A percentile compares a stretch with the other conserved stretches of the same genome.
phyloP scores from a whole-genome alignment of 768 basidiomycete species.

The Naganishia randhawae region DNA sequence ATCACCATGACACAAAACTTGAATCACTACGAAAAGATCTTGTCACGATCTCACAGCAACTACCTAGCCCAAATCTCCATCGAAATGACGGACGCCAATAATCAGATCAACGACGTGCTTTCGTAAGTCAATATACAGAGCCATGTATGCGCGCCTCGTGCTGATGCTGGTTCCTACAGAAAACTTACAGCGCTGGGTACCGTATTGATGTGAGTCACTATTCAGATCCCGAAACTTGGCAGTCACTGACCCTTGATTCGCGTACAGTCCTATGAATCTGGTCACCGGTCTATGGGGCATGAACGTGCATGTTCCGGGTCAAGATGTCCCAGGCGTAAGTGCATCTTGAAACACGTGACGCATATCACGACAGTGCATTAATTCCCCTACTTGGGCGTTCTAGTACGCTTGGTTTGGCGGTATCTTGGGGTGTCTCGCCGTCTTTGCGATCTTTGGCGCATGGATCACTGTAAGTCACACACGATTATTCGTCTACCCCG shows the following conservation, averaged over 20 bases:
- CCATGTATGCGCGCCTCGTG: not conserved
- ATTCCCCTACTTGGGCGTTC: conserved; percentile 40
- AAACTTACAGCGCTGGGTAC: conserved; percentile 97
- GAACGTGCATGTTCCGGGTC: conserved; percentile 88
- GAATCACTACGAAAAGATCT: conserved; percentile 99
- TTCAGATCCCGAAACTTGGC: not conserved
- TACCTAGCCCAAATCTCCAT: conserved; percentile 99
- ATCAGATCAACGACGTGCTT: conserved; percentile 98
- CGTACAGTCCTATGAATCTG: conserved; percentile 60
- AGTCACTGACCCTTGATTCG: not conserved
- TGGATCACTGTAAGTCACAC: conserved; percentile 46
- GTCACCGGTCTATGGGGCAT: conserved; percentile 97
- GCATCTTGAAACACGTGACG: too few relatives aligned
- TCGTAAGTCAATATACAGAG: conserved; percentile 52
- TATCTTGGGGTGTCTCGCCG: conserved; percentile 74
- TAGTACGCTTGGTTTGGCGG: conserved; percentile 76
- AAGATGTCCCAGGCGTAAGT: conserved; percentile 53
- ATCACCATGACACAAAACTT: conserved; percentile 99
- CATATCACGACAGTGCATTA: too few relatives aligned
- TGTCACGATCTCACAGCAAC: conserved; percentile 97
- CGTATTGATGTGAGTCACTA: conserved; percentile 80
- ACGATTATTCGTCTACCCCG: not conserved
- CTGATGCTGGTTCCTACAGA: conserved; percentile 22
- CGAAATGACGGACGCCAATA: conserved; percentile 99
- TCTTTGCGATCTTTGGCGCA: conserved; percentile 71